Conservation (phyloP, 495 filamentous ascomycete species). For the Articulospora tetracladia region DNA sequence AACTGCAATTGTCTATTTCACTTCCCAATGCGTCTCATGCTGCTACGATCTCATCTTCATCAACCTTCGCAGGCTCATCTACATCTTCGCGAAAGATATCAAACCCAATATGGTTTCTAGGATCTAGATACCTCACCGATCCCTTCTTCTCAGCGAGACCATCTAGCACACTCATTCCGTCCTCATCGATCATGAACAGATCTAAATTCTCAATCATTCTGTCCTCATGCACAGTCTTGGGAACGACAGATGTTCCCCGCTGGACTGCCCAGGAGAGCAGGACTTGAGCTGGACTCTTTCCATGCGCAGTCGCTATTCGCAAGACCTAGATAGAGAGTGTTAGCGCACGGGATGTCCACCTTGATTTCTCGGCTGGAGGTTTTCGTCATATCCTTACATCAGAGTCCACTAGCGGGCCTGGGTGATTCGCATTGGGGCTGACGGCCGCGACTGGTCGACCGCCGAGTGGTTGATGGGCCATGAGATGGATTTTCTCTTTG, state of each 20-base stretch:
- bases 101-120: neutral
- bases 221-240: conserved; percentile 55
- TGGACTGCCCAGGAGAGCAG: conserved; percentile 49
- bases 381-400: neutral
- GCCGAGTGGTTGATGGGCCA: neutral
- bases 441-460: neutral
- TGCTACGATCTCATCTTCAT: too few relatives aligned
- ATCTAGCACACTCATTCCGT: neutral
- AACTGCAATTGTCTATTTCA: too few relatives aligned
- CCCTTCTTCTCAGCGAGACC: neutral
- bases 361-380: neutral
- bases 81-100: neutral
- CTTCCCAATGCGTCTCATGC: too few relatives aligned
- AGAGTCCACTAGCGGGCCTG: neutral
- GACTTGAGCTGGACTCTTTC: conserved; percentile 45
- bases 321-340: neutral
- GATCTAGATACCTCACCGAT: neutral
- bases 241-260: conserved; percentile 52
- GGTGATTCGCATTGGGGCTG: neutral
- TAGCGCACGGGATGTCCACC: too few relatives aligned
- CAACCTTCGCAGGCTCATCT: neutral
- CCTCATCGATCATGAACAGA: neutral
- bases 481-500: neutral
- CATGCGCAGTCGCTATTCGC: conserved; percentile 37
- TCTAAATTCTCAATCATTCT: conserved; percentile 55